Percentiles rank a stretch among this genome's conserved stretches.
Evolutionary conservation across 75 land plant genomes (phyloP).

Genomic region (Adiantum capillusveneris): DNA sequence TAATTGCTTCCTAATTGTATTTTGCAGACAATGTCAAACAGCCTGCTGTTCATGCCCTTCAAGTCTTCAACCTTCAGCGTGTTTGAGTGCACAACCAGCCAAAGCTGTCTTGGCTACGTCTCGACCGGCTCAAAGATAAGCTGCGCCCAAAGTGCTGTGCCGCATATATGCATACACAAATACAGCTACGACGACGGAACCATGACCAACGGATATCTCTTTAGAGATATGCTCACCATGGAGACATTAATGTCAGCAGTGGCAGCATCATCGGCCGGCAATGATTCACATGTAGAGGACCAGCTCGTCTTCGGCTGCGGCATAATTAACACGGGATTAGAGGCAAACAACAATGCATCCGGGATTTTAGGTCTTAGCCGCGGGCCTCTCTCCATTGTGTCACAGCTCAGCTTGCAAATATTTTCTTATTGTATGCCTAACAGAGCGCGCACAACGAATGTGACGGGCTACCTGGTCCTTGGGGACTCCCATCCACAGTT

Average conservation of each 20-base stretch:
- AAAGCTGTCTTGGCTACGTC: too few species aligned
- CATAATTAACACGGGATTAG: background rate
- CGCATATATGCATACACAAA: too few species aligned
- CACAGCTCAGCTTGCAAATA: background rate
- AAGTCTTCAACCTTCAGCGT: too few species aligned
- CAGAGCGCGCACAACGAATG: background rate
- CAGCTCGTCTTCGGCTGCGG: background rate
- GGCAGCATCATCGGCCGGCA: too few species aligned
- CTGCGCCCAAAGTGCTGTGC: too few species aligned
- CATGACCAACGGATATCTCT: background rate
- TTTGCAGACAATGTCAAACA: too few species aligned
- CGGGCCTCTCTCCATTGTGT: background rate
- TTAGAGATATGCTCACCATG: background rate
- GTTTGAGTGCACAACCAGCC: too few species aligned
- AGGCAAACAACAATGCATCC: background rate
- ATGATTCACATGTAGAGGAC: too few species aligned
- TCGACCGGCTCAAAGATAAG: too few species aligned
- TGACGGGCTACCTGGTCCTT: background rate
- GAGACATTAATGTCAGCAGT: too few species aligned
- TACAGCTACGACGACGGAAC: background rate
- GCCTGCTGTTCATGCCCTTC: too few species aligned
- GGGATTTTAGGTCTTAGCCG: background rate
- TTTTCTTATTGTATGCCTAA: conserved; percentile 16
- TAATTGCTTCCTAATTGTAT: too few species aligned
- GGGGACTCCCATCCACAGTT: background rate